Conservation (phyloP, 768 basidiomycete species). For the Suillus lakei region DNA sequence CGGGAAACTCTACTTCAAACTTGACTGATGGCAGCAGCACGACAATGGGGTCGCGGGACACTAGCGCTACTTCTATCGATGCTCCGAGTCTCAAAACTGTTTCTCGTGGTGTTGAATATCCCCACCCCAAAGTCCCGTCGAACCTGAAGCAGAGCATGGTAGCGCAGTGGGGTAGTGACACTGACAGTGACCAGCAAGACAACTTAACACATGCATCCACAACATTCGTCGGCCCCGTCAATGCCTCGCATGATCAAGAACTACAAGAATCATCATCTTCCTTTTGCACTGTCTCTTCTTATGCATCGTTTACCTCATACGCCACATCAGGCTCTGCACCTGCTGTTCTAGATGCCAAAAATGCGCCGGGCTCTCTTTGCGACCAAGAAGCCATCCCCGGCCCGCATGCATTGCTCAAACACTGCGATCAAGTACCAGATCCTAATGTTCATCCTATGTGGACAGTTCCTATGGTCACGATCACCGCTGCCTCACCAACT, state of each 20-base stretch:
- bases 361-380: not conserved
- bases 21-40: slow-evolving; percentile 3
- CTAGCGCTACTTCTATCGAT: not conserved
- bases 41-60: not conserved
- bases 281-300: slow-evolving; percentile 1
- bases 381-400: too few species aligned
- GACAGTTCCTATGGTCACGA: slow-evolving; percentile 31
- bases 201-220: not conserved
- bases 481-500: slow-evolving; percentile 11
- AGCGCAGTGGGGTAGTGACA: not conserved
- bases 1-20: slow-evolving; percentile 1
- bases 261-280: slow-evolving; percentile 6
- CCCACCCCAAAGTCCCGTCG: not conserved
- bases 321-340: slow-evolving; percentile 2
- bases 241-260: not conserved
- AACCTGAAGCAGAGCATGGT: slow-evolving; percentile 4
- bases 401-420: not conserved
- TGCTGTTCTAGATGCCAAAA: not conserved
- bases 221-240: not conserved
- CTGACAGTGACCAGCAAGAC: not conserved
- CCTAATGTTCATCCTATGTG: slow-evolving; percentile 33
- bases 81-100: not conserved
- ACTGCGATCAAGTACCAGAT: not conserved
- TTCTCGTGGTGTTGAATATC: slow-evolving; percentile 1
- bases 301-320: slow-evolving; percentile 1